Evolutionary conservation across 1,139 yeast genomes (phyloP).

Genomic region (Scheffersomyces parashehatae): DNA sequence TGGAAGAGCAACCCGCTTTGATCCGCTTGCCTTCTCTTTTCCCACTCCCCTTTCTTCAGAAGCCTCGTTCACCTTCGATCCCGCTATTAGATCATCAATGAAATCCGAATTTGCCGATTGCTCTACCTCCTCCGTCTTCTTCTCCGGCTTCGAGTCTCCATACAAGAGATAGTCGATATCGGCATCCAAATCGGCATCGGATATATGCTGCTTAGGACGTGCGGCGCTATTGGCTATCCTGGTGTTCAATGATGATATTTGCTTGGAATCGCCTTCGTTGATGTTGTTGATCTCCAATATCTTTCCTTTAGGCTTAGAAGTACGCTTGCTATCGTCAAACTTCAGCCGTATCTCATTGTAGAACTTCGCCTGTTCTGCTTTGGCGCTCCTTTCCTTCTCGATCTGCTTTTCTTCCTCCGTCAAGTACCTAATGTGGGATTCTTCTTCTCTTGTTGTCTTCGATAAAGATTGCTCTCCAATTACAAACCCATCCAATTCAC

Average conservation of each 20-base stretch:
- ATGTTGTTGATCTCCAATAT: slow-evolving; percentile 43
- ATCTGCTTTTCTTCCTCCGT: slow-evolving; percentile 30
- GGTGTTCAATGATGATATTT: slow-evolving; percentile 27
- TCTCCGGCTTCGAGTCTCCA: not conserved
- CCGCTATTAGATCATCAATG: not conserved
- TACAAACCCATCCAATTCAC: slow-evolving; percentile 36
- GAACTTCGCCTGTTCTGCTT: slow-evolving; percentile 28
- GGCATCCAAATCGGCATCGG: slow-evolving; percentile 19
- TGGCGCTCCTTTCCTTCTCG: slow-evolving; percentile 23
- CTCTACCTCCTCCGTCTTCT: not conserved
- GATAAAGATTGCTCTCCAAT: slow-evolving; percentile 30
- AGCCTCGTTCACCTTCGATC: not conserved
- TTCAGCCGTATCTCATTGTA: slow-evolving; percentile 30
- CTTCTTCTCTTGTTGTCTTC: slow-evolving; percentile 3
- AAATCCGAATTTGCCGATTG: not conserved
- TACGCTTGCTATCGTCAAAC: slow-evolving; percentile 18
- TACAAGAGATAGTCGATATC: slow-evolving; percentile 1
- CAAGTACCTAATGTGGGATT: slow-evolving; percentile 16
- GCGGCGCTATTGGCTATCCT: slow-evolving; percentile 15
- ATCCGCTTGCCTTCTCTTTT: no score
- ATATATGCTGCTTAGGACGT: not conserved
- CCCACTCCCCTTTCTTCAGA: no score
- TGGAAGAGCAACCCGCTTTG: no score
- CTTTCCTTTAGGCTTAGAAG: slow-evolving; percentile 11
- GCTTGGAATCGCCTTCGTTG: slow-evolving; percentile 23